Conservation (phyloP, 2,329 filamentous ascomycete species). For the Exophiala calicioides region DNA sequence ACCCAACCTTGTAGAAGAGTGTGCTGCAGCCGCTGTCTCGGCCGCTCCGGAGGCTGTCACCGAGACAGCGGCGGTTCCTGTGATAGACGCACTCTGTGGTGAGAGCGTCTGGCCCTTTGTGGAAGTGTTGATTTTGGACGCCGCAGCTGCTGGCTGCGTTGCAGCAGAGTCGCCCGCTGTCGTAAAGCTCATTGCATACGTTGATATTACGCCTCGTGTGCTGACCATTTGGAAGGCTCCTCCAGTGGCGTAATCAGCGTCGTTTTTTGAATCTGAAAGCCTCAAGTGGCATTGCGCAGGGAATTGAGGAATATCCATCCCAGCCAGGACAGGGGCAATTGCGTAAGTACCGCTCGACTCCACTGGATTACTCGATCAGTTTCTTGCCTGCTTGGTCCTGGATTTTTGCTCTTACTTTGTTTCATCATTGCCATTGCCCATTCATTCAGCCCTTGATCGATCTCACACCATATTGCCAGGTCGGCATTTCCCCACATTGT, state of each 20-base stretch:
- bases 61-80: conserved; percentile 1
- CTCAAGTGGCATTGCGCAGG: conserved; percentile 19
- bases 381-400: not conserved
- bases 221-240: conserved; percentile 22
- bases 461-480: conserved; percentile 21
- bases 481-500: conserved; percentile 18
- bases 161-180: conserved; percentile 4
- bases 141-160: not conserved
- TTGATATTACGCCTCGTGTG: conserved; percentile 14
- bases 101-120: not conserved
- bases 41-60: conserved; percentile 4
- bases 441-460: conserved; percentile 4
- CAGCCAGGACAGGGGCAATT: conserved; percentile 21
- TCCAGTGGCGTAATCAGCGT: conserved; percentile 13
- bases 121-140: not conserved
- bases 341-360: conserved; percentile 14
- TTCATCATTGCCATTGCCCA: conserved; percentile 18
- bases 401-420: conserved; percentile 3
- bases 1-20: conserved; percentile 7
- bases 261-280: conserved; percentile 17
- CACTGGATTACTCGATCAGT: conserved; percentile 5
- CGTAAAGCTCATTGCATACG: conserved; percentile 13
- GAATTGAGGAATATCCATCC: conserved; percentile 18
- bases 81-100: not conserved
- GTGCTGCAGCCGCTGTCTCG: conserved; percentile 2